Evolutionary conservation across 2,329 filamentous ascomycete species (phyloP).

Genomic region (Basipetospora chlamydospora): DNA sequence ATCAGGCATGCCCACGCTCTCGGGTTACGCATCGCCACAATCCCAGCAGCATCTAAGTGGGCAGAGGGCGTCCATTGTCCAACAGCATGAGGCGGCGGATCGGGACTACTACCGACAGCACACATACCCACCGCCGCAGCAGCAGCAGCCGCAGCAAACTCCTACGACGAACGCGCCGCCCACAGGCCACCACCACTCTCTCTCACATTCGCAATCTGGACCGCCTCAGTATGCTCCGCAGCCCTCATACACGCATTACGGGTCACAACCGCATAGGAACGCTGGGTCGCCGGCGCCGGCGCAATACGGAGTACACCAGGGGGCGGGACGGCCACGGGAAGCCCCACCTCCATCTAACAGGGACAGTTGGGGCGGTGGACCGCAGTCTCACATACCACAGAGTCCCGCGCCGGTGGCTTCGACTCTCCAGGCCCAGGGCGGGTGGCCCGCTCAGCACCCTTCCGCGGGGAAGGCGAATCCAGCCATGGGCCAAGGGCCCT

Average conservation of each 20-base stretch:
- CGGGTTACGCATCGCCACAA: conserved; percentile 37
- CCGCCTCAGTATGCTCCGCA: conserved; percentile 27
- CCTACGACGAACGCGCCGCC: conserved; percentile 33
- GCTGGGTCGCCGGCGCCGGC: conserved; percentile 35
- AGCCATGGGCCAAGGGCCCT: conserved; percentile 10
- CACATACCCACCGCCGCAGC: conserved; percentile 17
- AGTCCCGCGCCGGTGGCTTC: conserved; percentile 8
- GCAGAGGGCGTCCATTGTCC: conserved; percentile 28
- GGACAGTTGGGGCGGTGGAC: conserved; percentile 20
- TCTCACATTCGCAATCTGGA: conserved; percentile 20
- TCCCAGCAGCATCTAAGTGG: conserved; percentile 29
- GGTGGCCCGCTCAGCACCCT: conserved; percentile 22
- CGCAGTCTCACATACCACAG: conserved; percentile 12
- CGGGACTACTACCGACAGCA: conserved; percentile 34
- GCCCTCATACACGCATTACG: conserved; percentile 26
- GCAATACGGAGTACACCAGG: conserved; percentile 37
- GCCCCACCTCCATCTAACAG: conserved; percentile 19
- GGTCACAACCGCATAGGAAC: conserved; percentile 22
- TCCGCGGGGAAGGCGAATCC: too few species aligned
- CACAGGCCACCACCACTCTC: conserved; percentile 29
- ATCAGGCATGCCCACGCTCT: conserved; percentile 39
- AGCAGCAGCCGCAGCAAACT: too few species aligned
- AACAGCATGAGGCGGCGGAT: conserved; percentile 24
- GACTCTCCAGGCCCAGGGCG: conserved; percentile 14
- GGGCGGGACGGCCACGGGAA: conserved; percentile 27